These are phyloP conservation scores for Microdochium bolleyi DNA, from an alignment of 2,329 filamentous ascomycete genomes.

Conservation along the genomic window DNA sequence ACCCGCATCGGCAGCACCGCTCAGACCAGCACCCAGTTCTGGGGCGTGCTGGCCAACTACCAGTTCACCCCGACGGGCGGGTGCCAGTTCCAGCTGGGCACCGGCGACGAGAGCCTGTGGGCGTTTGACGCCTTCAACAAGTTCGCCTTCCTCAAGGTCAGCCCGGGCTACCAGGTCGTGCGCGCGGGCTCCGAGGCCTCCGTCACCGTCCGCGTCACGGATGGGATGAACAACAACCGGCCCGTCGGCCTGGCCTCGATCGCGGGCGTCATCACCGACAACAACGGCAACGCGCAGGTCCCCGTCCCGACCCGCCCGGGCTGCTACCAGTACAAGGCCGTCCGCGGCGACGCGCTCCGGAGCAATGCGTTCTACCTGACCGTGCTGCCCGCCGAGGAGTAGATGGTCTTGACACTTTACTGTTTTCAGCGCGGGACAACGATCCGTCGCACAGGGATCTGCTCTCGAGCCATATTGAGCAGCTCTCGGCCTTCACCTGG, in stretches of 20 bases:
- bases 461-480: too few relatives aligned
- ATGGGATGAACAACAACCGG: too few relatives aligned
- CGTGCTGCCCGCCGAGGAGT: background rate
- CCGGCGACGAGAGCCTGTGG: background rate
- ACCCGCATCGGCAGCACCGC: background rate
- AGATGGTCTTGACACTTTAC: too few relatives aligned
- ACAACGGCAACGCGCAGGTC: background rate
- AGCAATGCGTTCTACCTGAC: slow-evolving; percentile 1
- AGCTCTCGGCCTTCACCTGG: too few relatives aligned
- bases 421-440: too few relatives aligned
- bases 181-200: background rate
- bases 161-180: background rate
- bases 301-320: background rate
- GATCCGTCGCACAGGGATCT: too few relatives aligned
- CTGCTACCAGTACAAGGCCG: slow-evolving; percentile 1
- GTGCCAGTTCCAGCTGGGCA: background rate
- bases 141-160: background rate
- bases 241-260: background rate
- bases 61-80: background rate
- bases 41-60: background rate
- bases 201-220: background rate
- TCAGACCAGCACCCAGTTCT: background rate
- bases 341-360: background rate
- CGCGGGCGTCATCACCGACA: background rate
- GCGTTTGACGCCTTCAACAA: background rate